Base-by-base conservation (phyloP, 2,329 filamentous ascomycete genomes). In the Pseudogymnoascus sp. region DNA sequence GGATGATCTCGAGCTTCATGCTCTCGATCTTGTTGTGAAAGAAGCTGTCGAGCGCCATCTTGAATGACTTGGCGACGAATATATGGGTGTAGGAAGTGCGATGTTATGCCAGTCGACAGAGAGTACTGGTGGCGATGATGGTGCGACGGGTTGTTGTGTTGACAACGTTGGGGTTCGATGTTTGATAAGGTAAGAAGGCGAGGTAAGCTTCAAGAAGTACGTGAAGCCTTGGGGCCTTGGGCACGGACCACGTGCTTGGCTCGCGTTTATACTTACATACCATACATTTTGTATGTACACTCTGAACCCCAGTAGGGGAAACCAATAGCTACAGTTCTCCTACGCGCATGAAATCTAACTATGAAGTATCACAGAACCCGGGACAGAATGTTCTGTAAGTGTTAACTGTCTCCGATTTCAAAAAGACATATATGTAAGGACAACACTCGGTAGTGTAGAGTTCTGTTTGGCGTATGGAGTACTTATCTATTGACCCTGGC, bases 11-110 rank as follows among this genome's bases (percentile, higher is more conserved):
- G 77, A 99, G 92, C 89, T 97, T 97, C 90, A 97, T 96, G 77
- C 90, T 88, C 90, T 99, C 95, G 80, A 97, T 97, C 84, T 99
- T 99, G 84, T 97, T 97, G 81, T 95, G 91, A 79, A 96, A 99
- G 82, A 97, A 99, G 79, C 90, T 96, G 79, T 97, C 95, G 80
- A 99, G 90, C 85, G 93, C 93, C 95, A 99, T 99, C 76, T 75
- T 88, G 84, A 59, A 42, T 12, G 28, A 9, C 49, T 56, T 36
- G 49, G 49, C 49, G 28, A 56, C 49, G 28, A 56, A 56, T 11
- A 36, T 56, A 36, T 18, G 49, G 18, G 28, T 36, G 25, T 56
- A 12, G n/a, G n/a, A 56, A 21, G 28, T 34, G 21, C 49, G 28
- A 16, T 56, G 14, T 34, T 56, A 56, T 34, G 46, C 46, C 49